Base-by-base conservation (phyloP, 1,284 basidiomycete species). In the Polyporus tsugae region DNA sequence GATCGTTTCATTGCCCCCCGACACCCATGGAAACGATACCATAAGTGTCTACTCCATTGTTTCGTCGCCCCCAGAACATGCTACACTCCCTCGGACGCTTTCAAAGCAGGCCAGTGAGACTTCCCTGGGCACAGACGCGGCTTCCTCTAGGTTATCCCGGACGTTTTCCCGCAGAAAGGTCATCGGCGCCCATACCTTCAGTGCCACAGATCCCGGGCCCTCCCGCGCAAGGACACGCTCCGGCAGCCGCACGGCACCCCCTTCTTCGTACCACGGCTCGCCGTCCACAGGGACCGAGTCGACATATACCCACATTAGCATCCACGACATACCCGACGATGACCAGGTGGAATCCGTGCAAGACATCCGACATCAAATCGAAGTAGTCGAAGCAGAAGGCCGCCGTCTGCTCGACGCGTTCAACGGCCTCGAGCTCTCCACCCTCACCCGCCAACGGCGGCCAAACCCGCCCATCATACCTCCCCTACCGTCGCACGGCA, bases 391-490 rank as follows among this genome's bases (percentile, higher is more conserved):
- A 77, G 87, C 87, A 39, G 91, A 93, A 76, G 87, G 86, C 17
- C 84, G 84, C 69, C 82, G 90, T 63, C 77, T 93, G 53, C 84
- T 92, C 77, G 91, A 93, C 75, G 91, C 91, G 5, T 93, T 93
- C 77, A 91, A 89, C 73, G 91, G 91, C 17, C 81, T 93, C 52
- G 91, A 93, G 77, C 81, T 93, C 64, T 91, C 86, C 53, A 85
- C 89, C 17, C 78, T 92, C 63, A 89, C 90, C 5, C 84, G 87
- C 72, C 58, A 60, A 38, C 78, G 81, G 60, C 85, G 85, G 66
- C 78, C 84, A 60, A 80, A 77, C 60, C 81, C 83, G 17, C 77
- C 77, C 13, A 60, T 70, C 13, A 70, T 75, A 53, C 73, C 74
- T 13, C 73, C 72, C 7, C 64, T 74, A 4, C 73, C 72, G 4